phyloP scores from a whole-genome alignment of 2,329 filamentous ascomycete genomes.

The Claviceps paspali region DNA sequence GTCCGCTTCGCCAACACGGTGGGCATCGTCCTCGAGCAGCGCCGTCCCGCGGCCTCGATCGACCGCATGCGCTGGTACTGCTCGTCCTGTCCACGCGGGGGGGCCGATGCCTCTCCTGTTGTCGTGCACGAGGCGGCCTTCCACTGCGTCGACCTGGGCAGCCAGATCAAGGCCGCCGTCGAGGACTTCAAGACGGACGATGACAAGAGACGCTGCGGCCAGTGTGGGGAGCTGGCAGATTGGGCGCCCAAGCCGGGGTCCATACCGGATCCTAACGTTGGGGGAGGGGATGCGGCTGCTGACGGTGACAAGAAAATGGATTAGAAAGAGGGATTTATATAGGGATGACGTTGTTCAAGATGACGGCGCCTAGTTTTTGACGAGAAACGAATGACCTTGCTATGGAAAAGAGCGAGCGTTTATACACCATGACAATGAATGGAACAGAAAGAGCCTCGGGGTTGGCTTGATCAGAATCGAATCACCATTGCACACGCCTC shows the following conservation, averaged over 20 bases:
- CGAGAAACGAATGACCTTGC: too few relatives aligned
- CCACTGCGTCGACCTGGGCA: constrained; percentile 78
- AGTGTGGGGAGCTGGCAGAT: constrained; percentile 64
- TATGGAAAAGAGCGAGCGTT: too few relatives aligned
- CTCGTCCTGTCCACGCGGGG: constrained; percentile 34
- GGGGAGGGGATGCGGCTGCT: too few relatives aligned
- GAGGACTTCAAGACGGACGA: constrained; percentile 58
- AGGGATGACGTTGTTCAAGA: too few relatives aligned
- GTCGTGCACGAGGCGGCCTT: constrained; percentile 79
- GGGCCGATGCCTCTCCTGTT: constrained; percentile 14
- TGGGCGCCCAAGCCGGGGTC: constrained; percentile 46
- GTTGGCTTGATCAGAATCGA: too few relatives aligned
- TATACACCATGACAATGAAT: too few relatives aligned
- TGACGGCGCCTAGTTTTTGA: too few relatives aligned
- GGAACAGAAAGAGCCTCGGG: too few relatives aligned
- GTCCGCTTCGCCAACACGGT: constrained; percentile 87
- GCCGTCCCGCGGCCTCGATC: constrained; percentile 49
- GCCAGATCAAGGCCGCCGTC: constrained; percentile 86
- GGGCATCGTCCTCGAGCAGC: constrained; percentile 85
- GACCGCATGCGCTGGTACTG: constrained; percentile 93
- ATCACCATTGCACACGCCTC: too few relatives aligned
- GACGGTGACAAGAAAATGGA: too few relatives aligned
- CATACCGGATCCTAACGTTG: constrained; percentile 43
- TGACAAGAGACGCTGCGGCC: constrained; percentile 56
- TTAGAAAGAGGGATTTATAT: too few relatives aligned